Evolutionary conservation across 345 rosid species (phyloP), one percentile per base, ranked within the genome.

Genomic region (Eutrema yunnanense): DNA sequence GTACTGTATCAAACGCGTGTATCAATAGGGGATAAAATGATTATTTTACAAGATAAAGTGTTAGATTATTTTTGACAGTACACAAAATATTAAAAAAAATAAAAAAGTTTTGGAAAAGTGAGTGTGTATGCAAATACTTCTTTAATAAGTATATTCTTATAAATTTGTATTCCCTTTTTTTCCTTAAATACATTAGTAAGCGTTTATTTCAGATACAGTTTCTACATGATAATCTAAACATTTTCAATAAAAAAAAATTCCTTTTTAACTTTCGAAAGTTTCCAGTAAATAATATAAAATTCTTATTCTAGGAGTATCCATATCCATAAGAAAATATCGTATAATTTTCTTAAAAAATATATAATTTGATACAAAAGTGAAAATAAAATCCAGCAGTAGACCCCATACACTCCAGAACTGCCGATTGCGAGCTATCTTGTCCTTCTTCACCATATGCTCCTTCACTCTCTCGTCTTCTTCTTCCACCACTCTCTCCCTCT

Each of bases 361-460:
- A 9, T 14, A 26, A 38, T 26, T 34, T 12, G 19, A 33, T 1
- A 69, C 7, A 62, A 62, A 76, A 62, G 60, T 63, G 73, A 22
- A 48, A 69, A 56, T 19, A 75, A 76, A 73, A 64, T 38, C 60
- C 48, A 55, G 40, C 9, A n/a, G 62, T 36, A 81, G 86, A 57
- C 79, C 84, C 81, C 79, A 65, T 29, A 14, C 7, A 4, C 73
- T 74, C 73, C 53, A 60, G 65, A 67, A 53, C 62, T 56, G 49
- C 79, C 51, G 82, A 81, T 78, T 77, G 67, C 74, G 38, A 67
- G 73, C 73, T 69, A 76, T 76, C 32, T 80, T 83, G 85, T 89
- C 90, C 37, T 50, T 78, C 74, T 71, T 78, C 81, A 69, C 69
- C 82, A 78, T 85, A 73, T 80, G 69, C 74, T 57, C 52, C 64